Conservation (phyloP, 352 stramenopile genomes). For the Pythium myriotylum region DNA sequence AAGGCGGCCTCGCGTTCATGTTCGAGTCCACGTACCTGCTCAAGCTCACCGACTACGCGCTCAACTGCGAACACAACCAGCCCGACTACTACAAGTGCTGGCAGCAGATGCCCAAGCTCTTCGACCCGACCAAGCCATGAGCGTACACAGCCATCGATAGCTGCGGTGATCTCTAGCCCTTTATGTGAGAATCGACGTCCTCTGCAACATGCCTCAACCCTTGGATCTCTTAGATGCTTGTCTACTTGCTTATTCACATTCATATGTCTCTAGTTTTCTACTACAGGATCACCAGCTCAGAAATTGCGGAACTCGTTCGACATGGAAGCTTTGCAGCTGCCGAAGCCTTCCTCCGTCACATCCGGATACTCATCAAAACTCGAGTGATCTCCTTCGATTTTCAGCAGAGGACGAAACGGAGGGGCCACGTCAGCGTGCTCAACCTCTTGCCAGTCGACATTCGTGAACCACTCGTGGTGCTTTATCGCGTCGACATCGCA, state of each 20-base stretch:
- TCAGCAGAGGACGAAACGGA: constrained; percentile 47
- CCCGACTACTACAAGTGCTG: constrained; percentile 93
- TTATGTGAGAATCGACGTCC: too few species aligned
- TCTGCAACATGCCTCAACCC: too few species aligned
- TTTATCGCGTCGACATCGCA: constrained; percentile 52
- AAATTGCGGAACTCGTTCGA: constrained; percentile 32
- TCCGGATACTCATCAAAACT: constrained; percentile 76
- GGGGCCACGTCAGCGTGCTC: constrained; percentile 43
- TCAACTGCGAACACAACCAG: constrained; percentile 89
- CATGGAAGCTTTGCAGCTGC: not conserved
- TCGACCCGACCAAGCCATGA: constrained; percentile 52
- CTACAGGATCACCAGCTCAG: constrained; percentile 15
- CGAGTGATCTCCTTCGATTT: constrained; percentile 45
- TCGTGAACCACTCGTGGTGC: constrained; percentile 61
- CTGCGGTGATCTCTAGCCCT: not conserved
- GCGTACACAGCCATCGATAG: too few species aligned
- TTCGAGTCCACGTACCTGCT: constrained; percentile 96
- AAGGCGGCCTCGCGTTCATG: constrained; percentile 96
- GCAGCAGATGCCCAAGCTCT: constrained; percentile 91
- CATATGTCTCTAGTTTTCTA: constrained; percentile 1
- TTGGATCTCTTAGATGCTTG: too few species aligned
- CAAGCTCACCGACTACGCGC: constrained; percentile 87
- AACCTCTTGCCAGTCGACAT: constrained; percentile 70
- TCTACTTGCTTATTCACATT: constrained; percentile 9
- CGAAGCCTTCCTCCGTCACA: constrained; percentile 7